A percentile compares a stretch with the other conserved stretches of the same genome.
These are phyloP conservation scores for Apiotrichum akiyoshidainum DNA, from an alignment of 1,284 basidiomycete species.

Conservation along the genomic window DNA sequence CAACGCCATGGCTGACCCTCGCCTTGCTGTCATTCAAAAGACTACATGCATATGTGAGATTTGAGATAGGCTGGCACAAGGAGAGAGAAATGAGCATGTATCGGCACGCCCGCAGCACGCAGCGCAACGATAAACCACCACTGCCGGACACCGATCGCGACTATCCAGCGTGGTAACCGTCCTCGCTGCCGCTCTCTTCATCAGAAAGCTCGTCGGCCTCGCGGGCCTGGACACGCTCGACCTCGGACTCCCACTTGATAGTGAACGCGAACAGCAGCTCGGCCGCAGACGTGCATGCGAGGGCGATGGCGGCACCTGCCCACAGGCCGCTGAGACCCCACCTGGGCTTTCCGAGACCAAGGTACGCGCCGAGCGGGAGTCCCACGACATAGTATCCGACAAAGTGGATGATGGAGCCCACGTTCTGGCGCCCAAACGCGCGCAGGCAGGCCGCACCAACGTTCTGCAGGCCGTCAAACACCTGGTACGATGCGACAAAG, in stretches of 20 bases:
- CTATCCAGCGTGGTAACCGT: conserved; percentile 3
- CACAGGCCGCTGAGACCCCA: conserved; percentile 33
- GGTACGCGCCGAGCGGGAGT: conserved; percentile 29
- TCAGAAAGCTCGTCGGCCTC: conserved; percentile 12
- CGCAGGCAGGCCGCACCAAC: conserved; percentile 32
- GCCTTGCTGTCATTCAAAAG: too few species aligned
- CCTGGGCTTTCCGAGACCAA: conserved; percentile 20
- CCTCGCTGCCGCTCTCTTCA: conserved; percentile 15
- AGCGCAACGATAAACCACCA: too few species aligned
- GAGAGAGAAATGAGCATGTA: too few species aligned
- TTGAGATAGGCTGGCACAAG: too few species aligned
- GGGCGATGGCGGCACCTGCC: conserved; percentile 28
- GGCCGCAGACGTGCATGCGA: conserved; percentile 16
- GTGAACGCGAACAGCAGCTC: conserved; percentile 24
- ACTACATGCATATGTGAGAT: too few species aligned
- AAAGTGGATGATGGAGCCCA: conserved; percentile 28
- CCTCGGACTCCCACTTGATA: conserved; percentile 30
- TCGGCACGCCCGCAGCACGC: too few species aligned
- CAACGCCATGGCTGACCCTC: too few species aligned
- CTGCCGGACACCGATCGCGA: not conserved
- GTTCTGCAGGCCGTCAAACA: conserved; percentile 30
- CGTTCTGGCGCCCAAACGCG: conserved; percentile 30
- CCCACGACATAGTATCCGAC: conserved; percentile 26
- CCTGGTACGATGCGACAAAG: conserved; percentile 25
- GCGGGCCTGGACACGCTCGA: conserved; percentile 23